phyloP scores from a whole-genome alignment of 2,329 filamentous ascomycete genomes.

The Hypoxylon sp. region DNA sequence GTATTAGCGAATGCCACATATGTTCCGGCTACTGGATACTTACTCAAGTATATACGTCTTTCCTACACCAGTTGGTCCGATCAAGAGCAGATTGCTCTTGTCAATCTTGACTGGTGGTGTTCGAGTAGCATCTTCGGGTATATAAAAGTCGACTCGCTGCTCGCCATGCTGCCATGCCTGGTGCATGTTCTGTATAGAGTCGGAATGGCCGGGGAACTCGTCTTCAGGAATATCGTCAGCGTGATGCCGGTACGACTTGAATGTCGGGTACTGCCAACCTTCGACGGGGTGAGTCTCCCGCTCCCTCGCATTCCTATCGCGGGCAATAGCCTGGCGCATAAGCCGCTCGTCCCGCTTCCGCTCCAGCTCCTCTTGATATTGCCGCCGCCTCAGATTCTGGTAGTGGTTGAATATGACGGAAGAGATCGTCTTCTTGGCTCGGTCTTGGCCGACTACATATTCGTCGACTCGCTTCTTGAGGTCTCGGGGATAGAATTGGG shows the following conservation, averaged over 20 bases:
- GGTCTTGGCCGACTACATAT: slow-evolving; percentile 95
- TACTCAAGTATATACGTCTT: slow-evolving; percentile 92
- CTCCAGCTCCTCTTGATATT: slow-evolving; percentile 79
- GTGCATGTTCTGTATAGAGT: slow-evolving; percentile 59
- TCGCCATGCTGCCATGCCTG: slow-evolving; percentile 51
- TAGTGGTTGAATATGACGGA: slow-evolving; percentile 98
- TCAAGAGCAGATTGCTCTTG: slow-evolving; percentile 92
- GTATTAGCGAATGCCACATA: slow-evolving; percentile 8
- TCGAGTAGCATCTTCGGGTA: slow-evolving; percentile 59
- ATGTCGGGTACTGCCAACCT: slow-evolving; percentile 64
- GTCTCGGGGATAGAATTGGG: slow-evolving; percentile 72
- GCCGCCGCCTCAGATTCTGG: slow-evolving; percentile 82
- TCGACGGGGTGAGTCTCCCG: slow-evolving; percentile 79
- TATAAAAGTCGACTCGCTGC: slow-evolving; percentile 59
- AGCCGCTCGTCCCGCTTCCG: slow-evolving; percentile 70
- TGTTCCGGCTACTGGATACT: slow-evolving; percentile 41
- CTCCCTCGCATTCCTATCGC: slow-evolving; percentile 71
- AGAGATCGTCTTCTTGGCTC: slow-evolving; percentile 92
- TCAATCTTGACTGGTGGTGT: slow-evolving; percentile 78
- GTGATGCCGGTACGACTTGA: slow-evolving; percentile 38
- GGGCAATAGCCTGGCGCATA: slow-evolving; percentile 76
- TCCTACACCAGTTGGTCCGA: slow-evolving; percentile 93
- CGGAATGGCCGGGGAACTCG: slow-evolving; percentile 65
- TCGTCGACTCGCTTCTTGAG: slow-evolving; percentile 94
- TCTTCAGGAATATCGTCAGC: slow-evolving; percentile 60